A percentile compares a stretch with the other conserved stretches of the same genome.
phyloP scores from a whole-genome alignment of 208 protist species.

The Leishmania tropica region DNA sequence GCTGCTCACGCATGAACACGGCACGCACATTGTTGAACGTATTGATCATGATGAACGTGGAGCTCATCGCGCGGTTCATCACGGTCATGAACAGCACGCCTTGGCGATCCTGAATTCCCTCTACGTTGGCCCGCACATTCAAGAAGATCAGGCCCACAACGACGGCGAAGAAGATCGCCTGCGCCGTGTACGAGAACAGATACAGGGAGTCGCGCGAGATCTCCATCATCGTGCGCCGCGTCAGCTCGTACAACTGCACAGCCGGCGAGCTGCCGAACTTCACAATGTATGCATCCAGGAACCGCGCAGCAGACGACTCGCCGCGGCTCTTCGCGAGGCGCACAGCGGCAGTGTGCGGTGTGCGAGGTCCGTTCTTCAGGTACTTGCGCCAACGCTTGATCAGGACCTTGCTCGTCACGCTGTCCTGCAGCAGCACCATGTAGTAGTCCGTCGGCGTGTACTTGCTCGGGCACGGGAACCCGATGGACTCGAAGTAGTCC shows the following conservation, averaged over 20 bases:
- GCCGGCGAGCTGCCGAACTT: slow-evolving; percentile 45
- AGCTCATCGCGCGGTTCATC: slow-evolving; percentile 65
- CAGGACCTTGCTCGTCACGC: slow-evolving; percentile 45
- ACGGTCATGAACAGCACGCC: slow-evolving; percentile 72
- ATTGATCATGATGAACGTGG: slow-evolving; percentile 61
- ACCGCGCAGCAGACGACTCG: slow-evolving; percentile 42
- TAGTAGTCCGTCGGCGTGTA: slow-evolving; percentile 91
- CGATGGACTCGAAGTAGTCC: slow-evolving; percentile 84
- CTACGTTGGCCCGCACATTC: no score
- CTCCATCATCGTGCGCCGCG: slow-evolving; percentile 39
- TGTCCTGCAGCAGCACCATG: slow-evolving; percentile 83
- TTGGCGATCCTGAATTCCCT: slow-evolving; percentile 65
- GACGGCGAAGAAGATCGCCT: slow-evolving; percentile 70
- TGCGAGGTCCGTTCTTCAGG: slow-evolving; percentile 50
- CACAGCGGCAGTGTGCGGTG: slow-evolving; percentile 59
- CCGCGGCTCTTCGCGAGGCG: slow-evolving; percentile 36
- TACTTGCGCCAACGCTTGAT: slow-evolving; percentile 73
- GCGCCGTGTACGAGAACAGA: slow-evolving; percentile 43
- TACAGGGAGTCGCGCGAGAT: slow-evolving; percentile 50
- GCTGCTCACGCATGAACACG: slow-evolving; percentile 74
- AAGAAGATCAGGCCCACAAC: slow-evolving; percentile 79
- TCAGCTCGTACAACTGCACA: slow-evolving; percentile 67
- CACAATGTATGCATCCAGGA: slow-evolving; percentile 53
- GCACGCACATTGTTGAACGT: slow-evolving; percentile 46
- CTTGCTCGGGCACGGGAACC: slow-evolving; percentile 61